Base-by-base conservation (phyloP, 352 stramenopile species). In the Globisporangium ultimum region DNA sequence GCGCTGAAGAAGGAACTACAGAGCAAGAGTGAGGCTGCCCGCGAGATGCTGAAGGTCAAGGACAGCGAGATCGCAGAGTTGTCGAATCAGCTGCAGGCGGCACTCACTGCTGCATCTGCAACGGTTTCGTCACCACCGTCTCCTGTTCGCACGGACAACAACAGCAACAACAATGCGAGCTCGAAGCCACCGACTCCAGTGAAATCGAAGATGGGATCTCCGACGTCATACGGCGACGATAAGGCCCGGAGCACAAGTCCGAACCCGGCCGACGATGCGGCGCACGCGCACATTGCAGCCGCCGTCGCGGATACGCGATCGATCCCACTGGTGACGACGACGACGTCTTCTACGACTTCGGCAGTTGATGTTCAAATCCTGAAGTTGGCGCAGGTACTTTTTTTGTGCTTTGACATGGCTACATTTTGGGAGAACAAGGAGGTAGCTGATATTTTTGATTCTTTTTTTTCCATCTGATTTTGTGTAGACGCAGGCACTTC, bases 1-100 rank as follows among this genome's bases (percentile, higher is more conserved):
- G 22, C 38, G 1, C 55, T 89, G 10, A 74, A 70, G 60, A 74
- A 78, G 38, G 66, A 78, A 6, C 40, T 78, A 11, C 60, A 65
- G 24, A 61, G 52, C 11, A 77, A 84, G 55, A 76, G 64, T 9
- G 67, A 83, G 21, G 58, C 60, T 1, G 66, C 71, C 10, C 64
- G 74, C 36, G 66, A 85, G 54, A 72, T 74, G 55, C 58, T 88
- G 45, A 60, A 75, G 47, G 62, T 66, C 18, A 89, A 89, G 58
- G 70, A 89, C 36, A 41, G 64, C 9, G 76, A 91, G 55, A 67
- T 89, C 11, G 64, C 52, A 7, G 48, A 78, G 45, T 68, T 91
- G 36, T 71, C 61, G 2, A 72, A 72, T 47, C 67, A 88, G 48
- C 64, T 91, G 13, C 64, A 86, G n/a, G 60, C 72, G 15, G 69